These are phyloP conservation scores for Russula foetens DNA, from an alignment of 768 basidiomycete genomes.

Conservation along the genomic window DNA sequence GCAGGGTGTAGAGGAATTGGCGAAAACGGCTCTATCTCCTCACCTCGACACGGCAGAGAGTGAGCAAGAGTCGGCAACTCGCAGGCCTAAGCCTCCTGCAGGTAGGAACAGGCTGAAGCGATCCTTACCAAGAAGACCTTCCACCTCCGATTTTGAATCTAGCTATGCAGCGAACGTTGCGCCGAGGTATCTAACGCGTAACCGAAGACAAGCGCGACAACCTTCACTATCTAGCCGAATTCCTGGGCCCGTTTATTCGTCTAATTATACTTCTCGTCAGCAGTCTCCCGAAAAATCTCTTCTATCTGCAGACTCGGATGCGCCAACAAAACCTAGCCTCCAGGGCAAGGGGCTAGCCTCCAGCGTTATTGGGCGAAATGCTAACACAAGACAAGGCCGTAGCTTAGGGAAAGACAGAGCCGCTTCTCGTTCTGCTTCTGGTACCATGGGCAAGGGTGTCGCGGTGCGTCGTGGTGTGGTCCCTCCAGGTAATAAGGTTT, in stretches of 20 bases:
- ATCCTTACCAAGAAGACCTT: constrained; percentile 45
- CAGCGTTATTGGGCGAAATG: constrained; percentile 28
- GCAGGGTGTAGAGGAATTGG: constrained; percentile 62
- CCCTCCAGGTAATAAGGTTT: constrained; percentile 60
- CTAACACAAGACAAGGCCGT: constrained; percentile 31
- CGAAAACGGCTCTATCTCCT: constrained; percentile 62
- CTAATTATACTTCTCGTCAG: constrained; percentile 53
- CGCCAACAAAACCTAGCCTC: constrained; percentile 23
- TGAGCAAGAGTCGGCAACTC: constrained; percentile 55
- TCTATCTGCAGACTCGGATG: constrained; percentile 23
- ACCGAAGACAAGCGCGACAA: constrained; percentile 35
- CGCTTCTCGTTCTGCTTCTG: constrained; percentile 37
- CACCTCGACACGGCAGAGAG: constrained; percentile 57
- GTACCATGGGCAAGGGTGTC: constrained; percentile 35
- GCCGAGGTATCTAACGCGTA: constrained; percentile 57
- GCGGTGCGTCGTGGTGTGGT: constrained; percentile 46
- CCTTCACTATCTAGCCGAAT: constrained; percentile 36
- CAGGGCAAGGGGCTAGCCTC: constrained; percentile 30
- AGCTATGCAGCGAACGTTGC: constrained; percentile 92
- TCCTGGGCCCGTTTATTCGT: constrained; percentile 41
- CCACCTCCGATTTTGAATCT: constrained; percentile 81
- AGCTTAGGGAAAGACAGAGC: constrained; percentile 30
- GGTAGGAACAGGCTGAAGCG: constrained; percentile 44
- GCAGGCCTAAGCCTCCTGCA: constrained; percentile 30
- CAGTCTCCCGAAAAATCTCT: constrained; percentile 67